These are phyloP conservation scores for Stephanodiscus triporus DNA, from an alignment of 108 stramenopile genomes.

Conservation along the genomic window DNA sequence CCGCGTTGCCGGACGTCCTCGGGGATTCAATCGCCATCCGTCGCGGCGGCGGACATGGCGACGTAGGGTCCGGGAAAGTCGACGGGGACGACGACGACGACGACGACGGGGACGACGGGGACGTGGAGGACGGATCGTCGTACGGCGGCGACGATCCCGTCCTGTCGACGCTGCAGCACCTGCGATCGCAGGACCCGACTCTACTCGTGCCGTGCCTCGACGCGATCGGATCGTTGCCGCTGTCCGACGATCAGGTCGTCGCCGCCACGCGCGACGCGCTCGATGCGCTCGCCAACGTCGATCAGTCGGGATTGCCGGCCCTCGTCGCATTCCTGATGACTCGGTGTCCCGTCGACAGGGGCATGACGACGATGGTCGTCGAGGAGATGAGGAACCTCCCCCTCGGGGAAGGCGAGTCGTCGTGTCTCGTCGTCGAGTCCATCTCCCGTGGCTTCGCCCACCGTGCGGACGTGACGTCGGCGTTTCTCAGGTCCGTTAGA, in stretches of 20 bases:
- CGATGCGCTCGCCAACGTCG: constrained; percentile 43
- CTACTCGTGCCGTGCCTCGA: constrained; percentile 54
- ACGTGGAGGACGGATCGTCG: too few species aligned
- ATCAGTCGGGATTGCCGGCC: constrained; percentile 49
- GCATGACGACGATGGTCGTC: constrained; percentile 37
- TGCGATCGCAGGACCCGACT: constrained; percentile 44
- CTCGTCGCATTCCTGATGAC: constrained; percentile 50
- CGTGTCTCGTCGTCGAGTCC: constrained; percentile 39
- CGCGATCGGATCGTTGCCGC: constrained; percentile 50
- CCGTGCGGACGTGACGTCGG: constrained; percentile 36
- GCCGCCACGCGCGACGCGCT: constrained; percentile 40
- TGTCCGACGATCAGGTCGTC: constrained; percentile 20
- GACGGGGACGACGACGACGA: constrained; percentile 21
- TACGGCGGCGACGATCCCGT: constrained; percentile 10
- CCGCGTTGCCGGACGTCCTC: constrained; percentile 48
- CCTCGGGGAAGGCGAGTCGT: constrained; percentile 19
- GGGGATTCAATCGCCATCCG: constrained; percentile 13
- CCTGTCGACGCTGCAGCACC: constrained; percentile 30
- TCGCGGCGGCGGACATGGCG: background rate
- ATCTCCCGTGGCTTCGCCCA: constrained; percentile 43
- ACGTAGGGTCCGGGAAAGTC: background rate
- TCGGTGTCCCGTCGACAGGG: constrained; percentile 30
- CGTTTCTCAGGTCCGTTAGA: constrained; percentile 43
- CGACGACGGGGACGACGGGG: constrained; percentile 23
- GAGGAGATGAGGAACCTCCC: constrained; percentile 46